Evolutionary conservation across 2,329 filamentous ascomycete species (phyloP).

Genomic region (Penicillium sp.): DNA sequence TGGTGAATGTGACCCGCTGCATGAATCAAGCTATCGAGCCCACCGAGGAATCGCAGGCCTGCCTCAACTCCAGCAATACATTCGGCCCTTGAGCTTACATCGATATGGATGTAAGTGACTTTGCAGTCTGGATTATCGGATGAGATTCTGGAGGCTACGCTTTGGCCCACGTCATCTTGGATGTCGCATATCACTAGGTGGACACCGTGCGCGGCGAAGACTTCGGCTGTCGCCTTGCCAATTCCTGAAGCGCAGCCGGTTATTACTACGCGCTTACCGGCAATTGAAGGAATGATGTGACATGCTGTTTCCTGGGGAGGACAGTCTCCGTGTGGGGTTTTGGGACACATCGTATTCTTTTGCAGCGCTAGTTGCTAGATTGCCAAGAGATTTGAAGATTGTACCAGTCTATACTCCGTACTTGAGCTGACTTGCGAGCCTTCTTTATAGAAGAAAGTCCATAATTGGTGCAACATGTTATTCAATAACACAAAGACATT

Average conservation of each 20-base stretch:
- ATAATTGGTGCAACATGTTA: no score
- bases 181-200: background rate
- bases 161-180: background rate
- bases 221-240: background rate
- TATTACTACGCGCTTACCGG: background rate
- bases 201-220: background rate
- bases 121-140: background rate
- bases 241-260: background rate
- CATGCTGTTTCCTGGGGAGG: background rate
- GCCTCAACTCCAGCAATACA: background rate
- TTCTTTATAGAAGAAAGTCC: no score
- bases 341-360: background rate
- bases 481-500: no score
- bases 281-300: background rate
- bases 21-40: background rate
- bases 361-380: background rate
- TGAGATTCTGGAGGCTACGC: background rate
- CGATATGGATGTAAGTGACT: background rate
- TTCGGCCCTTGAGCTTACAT: background rate
- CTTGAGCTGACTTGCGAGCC: no score
- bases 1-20: background rate
- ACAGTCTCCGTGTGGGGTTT: background rate
- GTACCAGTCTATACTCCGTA: no score
- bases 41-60: background rate
- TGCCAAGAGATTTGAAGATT: background rate